These are phyloP conservation scores for Setaria italica DNA, from an alignment of 202 grass and related monocot species.

Conservation along the genomic window DNA sequence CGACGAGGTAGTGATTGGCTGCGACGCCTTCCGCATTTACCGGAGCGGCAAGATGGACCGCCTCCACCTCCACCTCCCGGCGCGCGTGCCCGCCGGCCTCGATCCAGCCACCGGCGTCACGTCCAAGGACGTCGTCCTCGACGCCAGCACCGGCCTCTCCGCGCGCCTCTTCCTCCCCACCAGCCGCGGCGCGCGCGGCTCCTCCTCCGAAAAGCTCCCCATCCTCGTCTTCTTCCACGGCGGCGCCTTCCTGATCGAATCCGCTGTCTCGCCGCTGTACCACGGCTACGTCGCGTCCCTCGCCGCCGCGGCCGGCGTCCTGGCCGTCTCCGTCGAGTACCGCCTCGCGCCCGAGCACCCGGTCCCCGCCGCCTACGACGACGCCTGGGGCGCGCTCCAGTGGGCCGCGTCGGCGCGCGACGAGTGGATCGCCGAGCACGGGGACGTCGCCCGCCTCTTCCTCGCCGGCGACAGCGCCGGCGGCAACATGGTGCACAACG, in stretches of 20 bases:
- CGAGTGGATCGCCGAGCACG: constrained; percentile 59
- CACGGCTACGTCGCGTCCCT: constrained; percentile 62
- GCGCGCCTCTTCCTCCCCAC: constrained; percentile 65
- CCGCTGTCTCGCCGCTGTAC: constrained; percentile 52
- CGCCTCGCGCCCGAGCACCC: constrained; percentile 77
- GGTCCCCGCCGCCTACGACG: constrained; percentile 66
- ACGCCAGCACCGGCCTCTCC: constrained; percentile 44
- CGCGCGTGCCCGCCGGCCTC: constrained; percentile 35
- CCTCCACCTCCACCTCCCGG: constrained; percentile 25
- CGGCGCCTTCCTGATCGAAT: constrained; percentile 65
- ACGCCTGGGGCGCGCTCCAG: constrained; percentile 49
- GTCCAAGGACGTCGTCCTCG: constrained; percentile 66
- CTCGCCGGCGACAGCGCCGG: constrained; percentile 75
- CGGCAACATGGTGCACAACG: constrained; percentile 66
- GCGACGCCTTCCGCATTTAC: constrained; percentile 34
- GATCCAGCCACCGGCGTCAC: constrained; percentile 57
- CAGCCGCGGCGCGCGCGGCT: not conserved
- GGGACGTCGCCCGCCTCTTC: constrained; percentile 54
- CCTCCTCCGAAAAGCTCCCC: constrained; percentile 44
- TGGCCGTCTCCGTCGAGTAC: constrained; percentile 72
- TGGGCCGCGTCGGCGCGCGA: constrained; percentile 52
- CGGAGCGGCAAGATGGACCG: constrained; percentile 60
- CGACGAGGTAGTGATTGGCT: constrained; percentile 15
- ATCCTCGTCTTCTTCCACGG: constrained; percentile 70
- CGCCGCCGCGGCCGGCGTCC: constrained; percentile 45